These are phyloP conservation scores for Cordyceps cicadae DNA, from an alignment of 2,329 filamentous ascomycete species.

Conservation along the genomic window DNA sequence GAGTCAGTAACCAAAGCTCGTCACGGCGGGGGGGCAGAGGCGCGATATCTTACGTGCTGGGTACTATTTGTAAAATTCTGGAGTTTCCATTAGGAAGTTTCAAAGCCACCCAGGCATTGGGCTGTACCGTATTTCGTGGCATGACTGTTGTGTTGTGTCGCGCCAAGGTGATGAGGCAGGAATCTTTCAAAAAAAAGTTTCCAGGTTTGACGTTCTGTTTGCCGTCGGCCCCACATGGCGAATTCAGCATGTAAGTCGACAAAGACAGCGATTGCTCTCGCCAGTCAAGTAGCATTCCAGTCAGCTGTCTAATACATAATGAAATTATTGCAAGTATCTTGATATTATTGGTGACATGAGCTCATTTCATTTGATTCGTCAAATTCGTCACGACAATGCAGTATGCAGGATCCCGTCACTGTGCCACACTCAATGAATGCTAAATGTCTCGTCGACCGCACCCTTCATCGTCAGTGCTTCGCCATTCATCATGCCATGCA, in stretches of 20 bases:
- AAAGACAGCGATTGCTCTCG: not conserved
- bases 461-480: constrained; percentile 21
- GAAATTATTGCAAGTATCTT: too few species aligned
- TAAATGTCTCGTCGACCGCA: constrained; percentile 23
- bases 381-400: not conserved
- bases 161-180: not conserved
- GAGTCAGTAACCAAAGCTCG: not conserved
- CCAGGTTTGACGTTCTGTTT: not conserved
- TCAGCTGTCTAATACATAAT: not conserved
- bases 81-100: constrained; percentile 51
- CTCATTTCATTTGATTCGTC: not conserved
- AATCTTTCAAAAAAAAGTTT: constrained; percentile 7
- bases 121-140: constrained; percentile 32
- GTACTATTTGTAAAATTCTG: constrained; percentile 48
- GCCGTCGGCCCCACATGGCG: not conserved
- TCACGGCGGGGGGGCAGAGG: not conserved
- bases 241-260: constrained; percentile 2
- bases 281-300: not conserved
- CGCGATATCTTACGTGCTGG: constrained; percentile 46
- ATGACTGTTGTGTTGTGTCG: constrained; percentile 16
- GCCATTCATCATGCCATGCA: constrained; percentile 29
- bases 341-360: too few species aligned
- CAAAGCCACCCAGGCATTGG: constrained; percentile 53
- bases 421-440: constrained; percentile 14
- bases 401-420: not conserved